These are phyloP conservation scores for Penicillium dipodomyicola DNA, from an alignment of 495 filamentous ascomycete genomes.

Conservation along the genomic window DNA sequence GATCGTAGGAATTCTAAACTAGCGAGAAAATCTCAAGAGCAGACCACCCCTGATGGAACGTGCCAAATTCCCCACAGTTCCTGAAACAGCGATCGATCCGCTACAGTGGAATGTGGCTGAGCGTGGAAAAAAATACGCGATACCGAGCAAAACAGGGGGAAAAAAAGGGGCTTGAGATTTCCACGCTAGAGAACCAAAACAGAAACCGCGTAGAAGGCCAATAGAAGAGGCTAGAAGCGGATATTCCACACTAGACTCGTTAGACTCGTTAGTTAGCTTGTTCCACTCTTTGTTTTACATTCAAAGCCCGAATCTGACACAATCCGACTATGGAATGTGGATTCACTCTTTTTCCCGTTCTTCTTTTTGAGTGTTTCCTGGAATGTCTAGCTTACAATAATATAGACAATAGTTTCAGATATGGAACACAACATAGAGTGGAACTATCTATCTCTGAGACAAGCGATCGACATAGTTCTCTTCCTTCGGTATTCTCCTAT, in stretches of 20 bases:
- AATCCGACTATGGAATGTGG: conserved; percentile 3
- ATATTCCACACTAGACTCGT: background rate
- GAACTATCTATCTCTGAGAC: conserved; percentile 9
- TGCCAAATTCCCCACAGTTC: conserved; percentile 28
- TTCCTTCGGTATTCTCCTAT: background rate
- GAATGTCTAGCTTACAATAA: conserved; percentile 7
- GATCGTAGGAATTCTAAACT: background rate
- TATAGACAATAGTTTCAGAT: conserved; percentile 12
- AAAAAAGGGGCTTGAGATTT: conserved; percentile 8
- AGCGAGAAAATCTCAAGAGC: background rate
- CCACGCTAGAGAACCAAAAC: conserved; percentile 10
- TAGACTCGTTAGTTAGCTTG: background rate
- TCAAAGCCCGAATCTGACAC: background rate
- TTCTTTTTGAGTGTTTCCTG: background rate
- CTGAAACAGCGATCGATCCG: conserved; percentile 29
- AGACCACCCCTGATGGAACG: conserved; percentile 14
- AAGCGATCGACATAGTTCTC: conserved; percentile 7
- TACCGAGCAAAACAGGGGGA: conserved; percentile 6
- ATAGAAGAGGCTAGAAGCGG: conserved; percentile 10
- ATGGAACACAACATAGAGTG: conserved; percentile 4
- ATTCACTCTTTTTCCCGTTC: background rate
- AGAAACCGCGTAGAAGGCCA: conserved; percentile 7
- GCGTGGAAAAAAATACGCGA: conserved; percentile 6
- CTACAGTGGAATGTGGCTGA: conserved; percentile 22
- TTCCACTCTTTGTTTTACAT: conserved; percentile 12